Evolutionary conservation across 2,329 filamentous ascomycete genomes (phyloP), one percentile per base, ranked within the genome.

Genomic region (Exophiala viscosa): DNA sequence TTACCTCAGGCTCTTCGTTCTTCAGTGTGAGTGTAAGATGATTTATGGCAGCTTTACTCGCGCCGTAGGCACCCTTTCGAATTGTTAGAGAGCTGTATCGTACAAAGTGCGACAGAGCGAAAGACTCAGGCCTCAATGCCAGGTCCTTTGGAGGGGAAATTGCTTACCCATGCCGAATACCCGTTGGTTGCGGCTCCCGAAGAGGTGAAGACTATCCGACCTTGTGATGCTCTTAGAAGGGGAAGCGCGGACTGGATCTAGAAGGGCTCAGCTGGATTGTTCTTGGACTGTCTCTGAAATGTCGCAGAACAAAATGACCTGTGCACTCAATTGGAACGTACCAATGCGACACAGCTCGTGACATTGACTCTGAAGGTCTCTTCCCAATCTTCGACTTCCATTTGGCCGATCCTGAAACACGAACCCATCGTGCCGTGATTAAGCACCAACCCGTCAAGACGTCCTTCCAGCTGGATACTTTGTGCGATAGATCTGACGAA

Each of bases 391-490:
- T 87, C 83, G 0, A 83, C 66, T n/a, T 81, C 80, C 13, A 79
- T 77, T 50, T 92, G 81, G 3, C 74, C 82, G 40, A 97, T 73
- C 52, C 81, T 82, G 45, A 81, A 82, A 38, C 95, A 84, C 1
- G 90, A 87, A n/a, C 83, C 80, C 40, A 99, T 72, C 1, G 84
- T 76, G 15, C 90, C 91, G 67, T 99, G 93, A 69, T 97, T 97
- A 57, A 97, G 74, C 10, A 99, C 82, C 40, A 99, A 68, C 1
- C 85, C 87, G 66, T 99, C 90, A 3, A 99, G 51, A 15, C 75
- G 76, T 8, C 85, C 86, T 68, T 89, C 97, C 0, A 80, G 73
- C 23, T 79, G 72, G 9, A 87, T 65, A 0, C 90, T 86, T 1
- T 84, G 71, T 3, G 85, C 75, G 3, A 89, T 81, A 3, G 87